Percentiles rank a stretch among this genome's conserved stretches.
phyloP scores from a whole-genome alignment of 176 grass and related monocot species.

The Oryza meridionalis region DNA sequence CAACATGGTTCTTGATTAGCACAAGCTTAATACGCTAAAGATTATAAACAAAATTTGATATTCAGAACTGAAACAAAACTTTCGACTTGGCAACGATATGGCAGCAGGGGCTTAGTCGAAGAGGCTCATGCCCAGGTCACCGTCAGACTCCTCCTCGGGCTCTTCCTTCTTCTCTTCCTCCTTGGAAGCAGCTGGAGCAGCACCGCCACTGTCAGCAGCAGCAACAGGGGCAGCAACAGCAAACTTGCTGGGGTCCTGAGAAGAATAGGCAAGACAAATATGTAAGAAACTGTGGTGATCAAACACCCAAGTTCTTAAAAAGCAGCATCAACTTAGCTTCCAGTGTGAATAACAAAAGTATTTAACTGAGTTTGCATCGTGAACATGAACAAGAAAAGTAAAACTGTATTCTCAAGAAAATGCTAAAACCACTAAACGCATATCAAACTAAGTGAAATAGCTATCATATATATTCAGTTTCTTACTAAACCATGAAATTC shows the following conservation, averaged over 20 bases:
- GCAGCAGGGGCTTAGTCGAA: slow-evolving; percentile 52
- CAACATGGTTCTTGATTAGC: slow-evolving; percentile 5
- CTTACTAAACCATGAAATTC: background rate
- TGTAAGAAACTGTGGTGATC: background rate
- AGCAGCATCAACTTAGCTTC: background rate
- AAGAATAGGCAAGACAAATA: background rate
- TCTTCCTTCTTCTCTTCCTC: slow-evolving; percentile 74
- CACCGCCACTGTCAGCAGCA: slow-evolving; percentile 32
- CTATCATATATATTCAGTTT: background rate
- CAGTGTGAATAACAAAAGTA: background rate
- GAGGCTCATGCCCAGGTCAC: slow-evolving; percentile 75
- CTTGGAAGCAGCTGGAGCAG: slow-evolving; percentile 38
- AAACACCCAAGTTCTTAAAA: background rate
- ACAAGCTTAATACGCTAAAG: background rate
- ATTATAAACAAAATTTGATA: background rate
- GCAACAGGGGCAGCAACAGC: slow-evolving; percentile 50
- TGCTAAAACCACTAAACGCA: background rate
- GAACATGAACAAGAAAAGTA: no score
- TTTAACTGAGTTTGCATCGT: no score
- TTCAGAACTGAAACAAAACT: slow-evolving; percentile 41
- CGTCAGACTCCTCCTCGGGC: slow-evolving; percentile 58
- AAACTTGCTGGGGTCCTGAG: slow-evolving; percentile 81
- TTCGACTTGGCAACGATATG: background rate
- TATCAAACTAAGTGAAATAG: background rate
- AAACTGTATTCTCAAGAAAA: background rate